A percentile compares a stretch with the other conserved stretches of the same genome.
Evolutionary conservation across 2,329 filamentous ascomycete species (phyloP).

Genomic region (Pseudogymnoascus sp.): DNA sequence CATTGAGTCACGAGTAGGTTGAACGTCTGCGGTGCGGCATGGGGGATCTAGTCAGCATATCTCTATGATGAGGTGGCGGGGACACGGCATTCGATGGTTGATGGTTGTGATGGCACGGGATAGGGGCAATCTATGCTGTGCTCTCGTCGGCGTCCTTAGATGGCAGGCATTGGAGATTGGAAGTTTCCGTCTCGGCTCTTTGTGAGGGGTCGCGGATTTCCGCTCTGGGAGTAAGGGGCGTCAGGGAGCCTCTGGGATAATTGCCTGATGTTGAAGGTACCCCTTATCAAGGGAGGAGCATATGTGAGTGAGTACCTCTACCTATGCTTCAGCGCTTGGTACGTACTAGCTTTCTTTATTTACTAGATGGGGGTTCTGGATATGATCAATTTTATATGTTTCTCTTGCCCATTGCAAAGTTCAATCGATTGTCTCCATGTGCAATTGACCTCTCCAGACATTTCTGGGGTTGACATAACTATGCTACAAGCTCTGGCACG

Average conservation of each 20-base stretch:
- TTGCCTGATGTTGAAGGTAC: neutral
- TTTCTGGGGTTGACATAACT: neutral
- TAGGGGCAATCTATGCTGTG: slow-evolving; percentile 6
- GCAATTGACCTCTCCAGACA: neutral
- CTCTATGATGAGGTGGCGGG: neutral
- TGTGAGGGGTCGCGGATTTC: neutral
- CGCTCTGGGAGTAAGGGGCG: neutral
- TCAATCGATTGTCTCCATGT: neutral
- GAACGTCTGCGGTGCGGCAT: neutral
- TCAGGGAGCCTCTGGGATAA: neutral
- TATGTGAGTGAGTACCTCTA: slow-evolving; percentile 3
- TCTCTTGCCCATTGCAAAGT: neutral
- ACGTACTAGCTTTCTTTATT: neutral
- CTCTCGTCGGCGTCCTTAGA: neutral
- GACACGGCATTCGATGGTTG: neutral
- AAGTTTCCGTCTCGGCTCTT: neutral
- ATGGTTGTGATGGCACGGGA: neutral
- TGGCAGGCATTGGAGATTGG: neutral
- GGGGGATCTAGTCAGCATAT: neutral
- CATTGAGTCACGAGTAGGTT: neutral
- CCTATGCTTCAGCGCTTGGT: neutral
- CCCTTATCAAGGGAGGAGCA: neutral
- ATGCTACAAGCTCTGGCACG: neutral
- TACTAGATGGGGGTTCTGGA: neutral
- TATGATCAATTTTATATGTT: neutral